Conservation (phyloP, 331 rosid species). For the Malus hybrid region DNA sequence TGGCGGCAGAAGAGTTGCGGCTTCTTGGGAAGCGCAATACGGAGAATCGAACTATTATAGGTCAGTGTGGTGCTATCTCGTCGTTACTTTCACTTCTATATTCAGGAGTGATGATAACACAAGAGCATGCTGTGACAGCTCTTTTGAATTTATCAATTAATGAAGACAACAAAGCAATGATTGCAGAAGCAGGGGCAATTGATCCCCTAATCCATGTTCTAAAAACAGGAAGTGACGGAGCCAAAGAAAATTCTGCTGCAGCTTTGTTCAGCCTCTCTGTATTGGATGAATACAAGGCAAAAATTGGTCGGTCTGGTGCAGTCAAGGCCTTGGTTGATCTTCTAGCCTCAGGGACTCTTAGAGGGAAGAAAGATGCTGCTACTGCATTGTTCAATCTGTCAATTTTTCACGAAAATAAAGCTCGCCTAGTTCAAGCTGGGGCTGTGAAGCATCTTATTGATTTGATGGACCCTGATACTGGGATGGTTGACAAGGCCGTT, state of each 20-base stretch:
- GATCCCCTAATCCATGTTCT: slow-evolving; percentile 80
- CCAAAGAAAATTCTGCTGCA: slow-evolving; percentile 93
- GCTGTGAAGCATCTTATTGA: slow-evolving; percentile 72
- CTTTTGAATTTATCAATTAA: slow-evolving; percentile 75
- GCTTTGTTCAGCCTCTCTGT: slow-evolving; percentile 83
- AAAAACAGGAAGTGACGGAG: slow-evolving; percentile 69
- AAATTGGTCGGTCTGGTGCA: slow-evolving; percentile 88
- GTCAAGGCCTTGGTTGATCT: slow-evolving; percentile 81
- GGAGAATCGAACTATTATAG: slow-evolving; percentile 70
- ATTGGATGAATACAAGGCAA: slow-evolving; percentile 63
- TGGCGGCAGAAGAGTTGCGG: slow-evolving; percentile 80
- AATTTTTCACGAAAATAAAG: slow-evolving; percentile 85
- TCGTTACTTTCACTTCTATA: slow-evolving; percentile 60
- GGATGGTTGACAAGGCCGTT: slow-evolving; percentile 88
- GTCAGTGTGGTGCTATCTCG: slow-evolving; percentile 55
- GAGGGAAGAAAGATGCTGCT: slow-evolving; percentile 94
- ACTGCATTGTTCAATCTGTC: slow-evolving; percentile 87
- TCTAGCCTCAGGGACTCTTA: slow-evolving; percentile 68
- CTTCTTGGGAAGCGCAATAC: slow-evolving; percentile 65
- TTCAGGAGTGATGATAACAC: slow-evolving; percentile 52
- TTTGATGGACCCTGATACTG: slow-evolving; percentile 55
- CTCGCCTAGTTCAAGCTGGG: slow-evolving; percentile 84
- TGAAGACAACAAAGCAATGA: slow-evolving; percentile 63
- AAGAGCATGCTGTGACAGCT: slow-evolving; percentile 94
- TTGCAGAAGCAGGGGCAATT: slow-evolving; percentile 74